Evolutionary conservation across 176 grass and related monocot species (phyloP), one percentile per base, ranked within the genome.

Genomic region (Carex kokanica): DNA sequence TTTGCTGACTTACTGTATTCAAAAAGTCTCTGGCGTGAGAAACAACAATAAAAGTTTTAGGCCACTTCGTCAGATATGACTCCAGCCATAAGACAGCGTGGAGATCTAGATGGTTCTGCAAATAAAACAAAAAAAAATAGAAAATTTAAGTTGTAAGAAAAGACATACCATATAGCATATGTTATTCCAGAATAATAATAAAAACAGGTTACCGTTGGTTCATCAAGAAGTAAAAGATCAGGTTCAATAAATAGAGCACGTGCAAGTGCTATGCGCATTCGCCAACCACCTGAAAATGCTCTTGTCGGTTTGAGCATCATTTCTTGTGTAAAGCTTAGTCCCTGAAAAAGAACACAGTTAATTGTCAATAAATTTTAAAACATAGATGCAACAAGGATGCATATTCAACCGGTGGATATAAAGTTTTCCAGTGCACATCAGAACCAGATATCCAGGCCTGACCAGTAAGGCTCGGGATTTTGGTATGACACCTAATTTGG

Each of bases 21-120:
- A 98, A 80, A 84, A 98, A 98, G 77, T 98, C 95, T 85, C 95
- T 91, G 54, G 95, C 95, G 27, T 94, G 95, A 38, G 95, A 98
- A 81, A 98, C 92, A 64, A 98, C 95, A 84, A 98, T 94, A 69
- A 98, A 93, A 74, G 95, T 94, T 88, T 94, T 98, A 49, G 95
- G 95, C 95, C 95, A 98, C 79, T 90, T 98, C 78, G 91, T 73
- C n/a, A 98, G 95, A 87, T 95, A 93, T 25, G 86, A 27, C 74
- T 98, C 95, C 83, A 95, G 83, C 95, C 95, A 98, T 52, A 95
- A 91, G 51, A 98, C 95, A 71, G 92, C 95, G 83, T 98, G 95
- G 38, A 98, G 95, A 98, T 98, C 95, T 75, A 98, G 89, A 87
- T 98, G 95, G 83, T 98, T 98, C 92, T 98, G 90, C 55, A 83